A percentile compares a stretch with the other conserved stretches of the same genome.
Evolutionary conservation across 2,329 filamentous ascomycete genomes (phyloP).

Genomic region (Penicillium sp.): DNA sequence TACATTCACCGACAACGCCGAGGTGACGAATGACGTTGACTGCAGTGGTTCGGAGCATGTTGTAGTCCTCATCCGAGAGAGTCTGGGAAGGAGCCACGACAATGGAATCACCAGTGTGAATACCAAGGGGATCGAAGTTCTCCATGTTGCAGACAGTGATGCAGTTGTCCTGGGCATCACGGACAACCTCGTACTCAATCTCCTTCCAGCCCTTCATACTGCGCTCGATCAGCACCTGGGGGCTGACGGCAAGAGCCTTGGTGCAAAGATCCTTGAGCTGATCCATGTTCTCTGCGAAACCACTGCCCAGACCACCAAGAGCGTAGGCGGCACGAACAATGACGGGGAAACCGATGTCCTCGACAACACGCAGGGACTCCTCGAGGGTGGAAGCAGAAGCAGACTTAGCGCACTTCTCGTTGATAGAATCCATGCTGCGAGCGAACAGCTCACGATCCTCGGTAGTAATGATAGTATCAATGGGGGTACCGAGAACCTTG

Average conservation of each 20-base stretch:
- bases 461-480: constrained; percentile 97
- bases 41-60: constrained; percentile 96
- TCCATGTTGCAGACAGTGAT: constrained; percentile 99
- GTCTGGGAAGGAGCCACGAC: constrained; percentile 97
- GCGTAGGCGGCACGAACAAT: constrained; percentile 97
- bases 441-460: constrained; percentile 98
- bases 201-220: constrained; percentile 99
- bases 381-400: constrained; percentile 85
- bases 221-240: constrained; percentile 92
- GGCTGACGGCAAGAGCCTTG: constrained; percentile 91
- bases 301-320: constrained; percentile 88
- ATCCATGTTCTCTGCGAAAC: constrained; percentile 84
- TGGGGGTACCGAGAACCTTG: constrained; percentile 91
- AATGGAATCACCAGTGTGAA: constrained; percentile 97
- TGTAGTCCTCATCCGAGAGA: constrained; percentile 95
- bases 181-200: constrained; percentile 97
- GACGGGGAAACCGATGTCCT: constrained; percentile 91
- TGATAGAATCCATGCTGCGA: constrained; percentile 96
- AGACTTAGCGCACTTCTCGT: constrained; percentile 96
- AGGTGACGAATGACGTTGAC: constrained; percentile 97
- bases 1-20: constrained; percentile 96
- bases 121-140: constrained; percentile 97
- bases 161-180: constrained; percentile 94
- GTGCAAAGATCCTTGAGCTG: constrained; percentile 85
- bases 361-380: constrained; percentile 83